Evolutionary conservation across 306 rosid species (phyloP), one percentile per base, ranked within the genome.

Genomic region (Myrica gale): DNA sequence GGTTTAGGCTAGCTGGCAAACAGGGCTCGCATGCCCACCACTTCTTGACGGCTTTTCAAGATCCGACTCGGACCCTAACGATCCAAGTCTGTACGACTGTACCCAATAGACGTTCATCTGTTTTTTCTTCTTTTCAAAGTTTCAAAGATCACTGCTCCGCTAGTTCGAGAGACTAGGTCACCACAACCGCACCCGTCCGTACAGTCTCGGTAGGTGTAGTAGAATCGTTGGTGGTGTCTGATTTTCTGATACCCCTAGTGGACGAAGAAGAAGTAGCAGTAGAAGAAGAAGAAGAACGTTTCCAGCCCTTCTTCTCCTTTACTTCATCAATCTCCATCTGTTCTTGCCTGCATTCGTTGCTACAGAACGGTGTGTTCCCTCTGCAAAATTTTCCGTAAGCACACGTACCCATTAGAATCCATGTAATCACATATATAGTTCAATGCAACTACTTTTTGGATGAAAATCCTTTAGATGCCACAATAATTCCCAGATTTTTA

Each of bases 351-450:
- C 98, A 94, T 80, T 94, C 98, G 85, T 87, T 81, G 89, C 98
- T 91, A 68, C 98, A 94, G 57, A 94, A 94, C n/a, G 98, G 98
- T 68, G 96, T 91, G 76, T 94, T 86, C 71, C 98, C 98, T 82
- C 98, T 94, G 91, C 76, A 87, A 76, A 80, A 52, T 20, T n/a
- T 37, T 1, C 71, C 69, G 61, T 21, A 10, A 32, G 37, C 45
- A 46, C 17, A 65, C 44, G 51, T 2, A 53, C 37, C 58, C 80
- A 70, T 84, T 72, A 82, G 82, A 76, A 80, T 72, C 51, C 52
- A 37, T n/a, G 1, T 26, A 48, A 1, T 72, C 23, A 16, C 48
- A n/a, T 7, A 60, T 48, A 16, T 20, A 17, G n/a, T 23, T n/a
- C 9, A 48, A 10, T 10, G 12, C 15, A 47, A 77, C 47, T 16